phyloP scores from a whole-genome alignment of 495 filamentous ascomycete genomes.

The Penicillium lagena region DNA sequence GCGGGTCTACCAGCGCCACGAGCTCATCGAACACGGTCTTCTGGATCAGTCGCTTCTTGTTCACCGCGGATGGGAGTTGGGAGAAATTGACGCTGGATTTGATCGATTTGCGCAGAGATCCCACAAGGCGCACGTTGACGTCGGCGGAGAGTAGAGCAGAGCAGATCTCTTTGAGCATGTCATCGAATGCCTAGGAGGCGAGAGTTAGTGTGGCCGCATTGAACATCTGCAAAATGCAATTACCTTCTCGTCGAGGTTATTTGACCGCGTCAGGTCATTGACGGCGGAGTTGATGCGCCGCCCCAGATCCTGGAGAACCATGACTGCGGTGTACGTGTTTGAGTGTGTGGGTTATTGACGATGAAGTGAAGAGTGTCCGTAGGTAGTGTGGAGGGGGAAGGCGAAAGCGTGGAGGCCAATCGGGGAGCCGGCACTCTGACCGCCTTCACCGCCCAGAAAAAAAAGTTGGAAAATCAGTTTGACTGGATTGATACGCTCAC shows the following conservation, averaged over 20 bases:
- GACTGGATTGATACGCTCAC: constrained; percentile 1
- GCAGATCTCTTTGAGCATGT: constrained; percentile 96
- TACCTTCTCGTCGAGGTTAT: constrained; percentile 94
- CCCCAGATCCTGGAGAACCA: constrained; percentile 98
- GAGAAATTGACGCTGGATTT: constrained; percentile 87
- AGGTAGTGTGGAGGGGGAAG: constrained; percentile 21
- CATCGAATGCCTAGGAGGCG: constrained; percentile 73
- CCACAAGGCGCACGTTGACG: constrained; percentile 93
- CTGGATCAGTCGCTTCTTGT: constrained; percentile 98
- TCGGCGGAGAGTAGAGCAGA: constrained; percentile 91
- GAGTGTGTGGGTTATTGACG: constrained; percentile 1
- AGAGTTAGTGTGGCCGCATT: constrained; percentile 5
- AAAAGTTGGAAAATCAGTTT: constrained; percentile 21
- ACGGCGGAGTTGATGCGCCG: constrained; percentile 97
- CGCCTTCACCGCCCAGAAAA: constrained; percentile 24
- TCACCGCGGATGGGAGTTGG: constrained; percentile 76
- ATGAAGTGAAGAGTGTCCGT: constrained; percentile 1
- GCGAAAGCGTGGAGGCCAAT: constrained; percentile 15
- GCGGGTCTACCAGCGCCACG: constrained; percentile 90
- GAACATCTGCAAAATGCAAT: constrained; percentile 2
- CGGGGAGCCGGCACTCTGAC: constrained; percentile 18
- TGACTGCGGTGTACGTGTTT: constrained; percentile 26
- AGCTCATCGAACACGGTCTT: constrained; percentile 98
- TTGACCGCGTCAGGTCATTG: constrained; percentile 84
- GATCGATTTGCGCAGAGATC: constrained; percentile 87